Conservation (phyloP, 2,329 filamentous ascomycete genomes). For the Scedosporium minutisporum region DNA sequence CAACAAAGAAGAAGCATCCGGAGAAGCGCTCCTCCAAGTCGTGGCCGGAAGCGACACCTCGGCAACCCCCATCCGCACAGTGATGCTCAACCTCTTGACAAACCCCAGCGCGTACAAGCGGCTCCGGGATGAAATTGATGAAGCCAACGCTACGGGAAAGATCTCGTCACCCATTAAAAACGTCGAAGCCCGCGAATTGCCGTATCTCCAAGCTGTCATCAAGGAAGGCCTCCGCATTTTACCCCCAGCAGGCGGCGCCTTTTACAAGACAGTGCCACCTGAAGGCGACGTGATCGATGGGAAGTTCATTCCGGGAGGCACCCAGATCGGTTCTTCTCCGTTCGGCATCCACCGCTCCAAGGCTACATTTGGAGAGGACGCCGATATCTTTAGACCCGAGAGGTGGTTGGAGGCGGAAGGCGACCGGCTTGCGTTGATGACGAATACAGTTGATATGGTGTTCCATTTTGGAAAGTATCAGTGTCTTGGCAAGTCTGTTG, state of each 20-base stretch:
- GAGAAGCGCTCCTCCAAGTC: constrained; percentile 23
- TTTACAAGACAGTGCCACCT: constrained; percentile 23
- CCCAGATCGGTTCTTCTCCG: constrained; percentile 32
- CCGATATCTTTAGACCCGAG: constrained; percentile 34
- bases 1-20: constrained; percentile 16
- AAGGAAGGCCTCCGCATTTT: constrained; percentile 38
- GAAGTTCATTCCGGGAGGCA: constrained; percentile 34
- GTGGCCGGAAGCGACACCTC: constrained; percentile 28
- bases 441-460: constrained; percentile 28
- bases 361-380: constrained; percentile 27
- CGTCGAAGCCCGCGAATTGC: constrained; percentile 26
- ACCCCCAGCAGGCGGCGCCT: constrained; percentile 29
- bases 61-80: constrained; percentile 29
- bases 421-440: constrained; percentile 23
- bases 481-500: constrained; percentile 36
- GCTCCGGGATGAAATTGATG: constrained; percentile 39
- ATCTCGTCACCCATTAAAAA: constrained; percentile 21
- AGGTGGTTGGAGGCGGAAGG: constrained; percentile 32
- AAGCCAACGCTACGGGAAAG: constrained; percentile 13
- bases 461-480: constrained; percentile 33
- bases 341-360: constrained; percentile 29
- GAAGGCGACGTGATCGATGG: constrained; percentile 28
- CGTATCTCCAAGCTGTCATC: constrained; percentile 38
- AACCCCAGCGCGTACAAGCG: constrained; percentile 35
- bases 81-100: constrained; percentile 40